Percentiles rank a stretch among this genome's conserved stretches.
phyloP scores from a whole-genome alignment of 2,329 filamentous ascomycete genomes.

The Thelonectria olida region DNA sequence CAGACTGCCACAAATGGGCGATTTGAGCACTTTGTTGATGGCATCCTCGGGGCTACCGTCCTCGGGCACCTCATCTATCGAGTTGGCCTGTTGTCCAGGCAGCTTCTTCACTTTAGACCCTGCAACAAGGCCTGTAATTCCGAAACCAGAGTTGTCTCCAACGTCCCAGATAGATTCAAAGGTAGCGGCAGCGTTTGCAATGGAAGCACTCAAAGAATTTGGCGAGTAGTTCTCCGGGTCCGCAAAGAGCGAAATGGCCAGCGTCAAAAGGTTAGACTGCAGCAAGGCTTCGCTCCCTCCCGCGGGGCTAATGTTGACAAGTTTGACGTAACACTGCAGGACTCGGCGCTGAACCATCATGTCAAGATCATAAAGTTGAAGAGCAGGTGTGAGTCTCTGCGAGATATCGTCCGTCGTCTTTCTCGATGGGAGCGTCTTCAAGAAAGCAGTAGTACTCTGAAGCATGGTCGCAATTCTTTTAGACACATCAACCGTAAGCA shows the following conservation, averaged over 20 bases:
- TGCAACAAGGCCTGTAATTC: conserved; percentile 84
- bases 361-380: conserved; percentile 90
- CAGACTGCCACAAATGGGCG: conserved; percentile 82
- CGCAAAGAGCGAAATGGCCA: conserved; percentile 91
- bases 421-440: conserved; percentile 84
- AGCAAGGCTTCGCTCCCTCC: conserved; percentile 86
- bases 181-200: conserved; percentile 86
- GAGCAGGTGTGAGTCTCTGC: conserved; percentile 82
- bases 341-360: conserved; percentile 94
- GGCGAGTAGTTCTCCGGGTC: conserved; percentile 90
- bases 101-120: conserved; percentile 78
- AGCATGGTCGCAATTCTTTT: conserved; percentile 94
- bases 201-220: conserved; percentile 87
- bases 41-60: conserved; percentile 69
- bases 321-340: conserved; percentile 91
- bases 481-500: conserved; percentile 93
- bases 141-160: conserved; percentile 93
- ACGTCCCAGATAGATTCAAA: conserved; percentile 97
- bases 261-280: conserved; percentile 89
- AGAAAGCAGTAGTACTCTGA: conserved; percentile 89
- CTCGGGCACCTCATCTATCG: conserved; percentile 56
- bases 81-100: conserved; percentile 71
- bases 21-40: conserved; percentile 69
- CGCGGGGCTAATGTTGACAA: conserved; percentile 87
- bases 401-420: conserved; percentile 88